Conservation (phyloP, 2,329 filamentous ascomycete genomes). For the Fusarium foetens region DNA sequence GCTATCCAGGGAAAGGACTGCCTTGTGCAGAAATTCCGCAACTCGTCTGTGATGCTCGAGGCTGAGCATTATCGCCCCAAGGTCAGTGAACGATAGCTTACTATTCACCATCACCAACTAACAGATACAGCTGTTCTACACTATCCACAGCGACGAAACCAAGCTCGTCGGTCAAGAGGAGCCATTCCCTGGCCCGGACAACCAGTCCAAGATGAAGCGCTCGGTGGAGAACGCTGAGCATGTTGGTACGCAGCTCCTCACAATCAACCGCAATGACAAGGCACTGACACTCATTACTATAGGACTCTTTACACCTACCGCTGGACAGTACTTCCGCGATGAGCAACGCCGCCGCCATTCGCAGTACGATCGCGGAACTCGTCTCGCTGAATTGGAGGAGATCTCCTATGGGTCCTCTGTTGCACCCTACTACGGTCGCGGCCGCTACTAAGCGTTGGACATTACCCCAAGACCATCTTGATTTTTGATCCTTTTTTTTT, state of each 20-base stretch:
- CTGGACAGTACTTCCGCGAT: constrained; percentile 76
- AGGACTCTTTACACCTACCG: constrained; percentile 85
- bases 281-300: not conserved
- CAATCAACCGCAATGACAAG: not conserved
- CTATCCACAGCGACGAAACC: constrained; percentile 58
- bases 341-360: constrained; percentile 81
- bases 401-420: constrained; percentile 61
- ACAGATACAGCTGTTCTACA: constrained; percentile 60
- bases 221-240: constrained; percentile 88
- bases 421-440: constrained; percentile 51
- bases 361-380: constrained; percentile 84
- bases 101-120: not conserved
- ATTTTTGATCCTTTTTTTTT: constrained; percentile 20
- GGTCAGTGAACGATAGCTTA: constrained; percentile 55
- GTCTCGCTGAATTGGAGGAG: constrained; percentile 74
- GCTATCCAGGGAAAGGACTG: constrained; percentile 93
- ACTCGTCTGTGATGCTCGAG: constrained; percentile 95
- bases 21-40: constrained; percentile 93
- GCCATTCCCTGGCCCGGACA: constrained; percentile 81
- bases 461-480: constrained; percentile 12
- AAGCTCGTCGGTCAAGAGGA: constrained; percentile 76
- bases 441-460: constrained; percentile 23
- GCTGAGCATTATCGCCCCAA: constrained; percentile 84
- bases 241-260: constrained; percentile 68
- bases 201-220: constrained; percentile 86